Evolutionary conservation across 768 basidiomycete species (phyloP).

Genomic region (Coprinopsis strossmayeri): DNA sequence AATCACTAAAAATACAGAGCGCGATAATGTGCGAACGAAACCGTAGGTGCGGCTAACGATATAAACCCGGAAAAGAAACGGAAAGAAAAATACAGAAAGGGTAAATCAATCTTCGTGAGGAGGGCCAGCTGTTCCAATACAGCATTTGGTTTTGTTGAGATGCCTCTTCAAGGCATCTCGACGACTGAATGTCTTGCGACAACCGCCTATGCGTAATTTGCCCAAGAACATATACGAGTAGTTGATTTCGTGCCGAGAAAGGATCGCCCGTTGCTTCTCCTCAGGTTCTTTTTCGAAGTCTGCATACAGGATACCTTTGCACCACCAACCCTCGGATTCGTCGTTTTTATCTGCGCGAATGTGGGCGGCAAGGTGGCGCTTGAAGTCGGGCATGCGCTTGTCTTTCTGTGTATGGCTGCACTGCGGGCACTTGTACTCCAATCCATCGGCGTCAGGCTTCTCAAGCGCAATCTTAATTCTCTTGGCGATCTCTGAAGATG

Average conservation of each 20-base stretch:
- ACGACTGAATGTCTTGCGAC: constrained; percentile 35
- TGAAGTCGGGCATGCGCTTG: constrained; percentile 50
- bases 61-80: too few relatives aligned
- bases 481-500: constrained; percentile 16
- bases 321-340: constrained; percentile 26
- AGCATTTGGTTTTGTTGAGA: constrained; percentile 23
- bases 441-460: constrained; percentile 11
- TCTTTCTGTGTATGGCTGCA: constrained; percentile 38
- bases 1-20: too few relatives aligned
- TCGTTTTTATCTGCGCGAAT: constrained; percentile 38
- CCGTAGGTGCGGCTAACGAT: too few relatives aligned
- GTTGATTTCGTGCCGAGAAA: constrained; percentile 14
- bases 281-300: constrained; percentile 9
- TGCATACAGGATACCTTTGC: constrained; percentile 30
- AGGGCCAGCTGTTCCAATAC: too few relatives aligned
- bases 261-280: too few relatives aligned
- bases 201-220: constrained; percentile 33
- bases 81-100: too few relatives aligned
- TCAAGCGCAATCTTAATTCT: constrained; percentile 18
- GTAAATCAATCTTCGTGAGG: too few relatives aligned
- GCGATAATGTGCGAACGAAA: too few relatives aligned
- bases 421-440: constrained; percentile 36
- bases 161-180: constrained; percentile 41
- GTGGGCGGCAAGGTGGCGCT: constrained; percentile 53
- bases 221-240: constrained; percentile 22